Evolutionary conservation across 805 yeast genomes (phyloP), one percentile per base, ranked within the genome.

Genomic region (Candida adriatica): DNA sequence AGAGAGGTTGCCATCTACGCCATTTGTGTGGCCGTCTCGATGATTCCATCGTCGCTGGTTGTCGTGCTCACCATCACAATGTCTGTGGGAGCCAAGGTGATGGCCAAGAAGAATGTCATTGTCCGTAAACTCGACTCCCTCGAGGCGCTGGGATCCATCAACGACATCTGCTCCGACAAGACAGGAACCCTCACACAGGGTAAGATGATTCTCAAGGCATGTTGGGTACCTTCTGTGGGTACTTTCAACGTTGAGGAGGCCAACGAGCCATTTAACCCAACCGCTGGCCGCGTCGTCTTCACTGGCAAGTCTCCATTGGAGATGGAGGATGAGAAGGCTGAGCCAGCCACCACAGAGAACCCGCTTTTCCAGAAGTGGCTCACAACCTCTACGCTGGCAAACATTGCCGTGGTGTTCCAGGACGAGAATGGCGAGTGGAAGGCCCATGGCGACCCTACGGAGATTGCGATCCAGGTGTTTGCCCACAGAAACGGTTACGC

Each of bases 381-480:
- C 33, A 49, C 58, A 16, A 62, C 80, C 29, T 85, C 94, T 2
- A 70, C 92, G 1, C 58, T 86, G 40, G 94, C 94, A 21, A 86
- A 85, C 46, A 75, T 84, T 47, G 90, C 95, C 4, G 64, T 66
- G 8, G 75, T 85, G 3, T 70, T 66, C 39, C 61, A 68, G 43
- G 68, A 68, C 13, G 70, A 66, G 11, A 39, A 56, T 11, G 52
- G 46, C 4, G 56, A 53, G 8, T 84, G 94, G 94, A 73, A 70
- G 45, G 87, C 86, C 8, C 79, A 76, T 50, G 95, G 95, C 38
- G 95, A 85, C 51, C 90, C 95, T 25, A 85, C 95, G 3, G 95
- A 85, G 59, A 77, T 81, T 48, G 94, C 95, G 4, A 79, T 85
- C 39, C 90, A 83, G 49, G 90, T 84, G 1, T 82, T 80, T 49